Base-by-base conservation (phyloP, 2,329 filamentous ascomycete genomes). In the Endoconidiophora laricicola region DNA sequence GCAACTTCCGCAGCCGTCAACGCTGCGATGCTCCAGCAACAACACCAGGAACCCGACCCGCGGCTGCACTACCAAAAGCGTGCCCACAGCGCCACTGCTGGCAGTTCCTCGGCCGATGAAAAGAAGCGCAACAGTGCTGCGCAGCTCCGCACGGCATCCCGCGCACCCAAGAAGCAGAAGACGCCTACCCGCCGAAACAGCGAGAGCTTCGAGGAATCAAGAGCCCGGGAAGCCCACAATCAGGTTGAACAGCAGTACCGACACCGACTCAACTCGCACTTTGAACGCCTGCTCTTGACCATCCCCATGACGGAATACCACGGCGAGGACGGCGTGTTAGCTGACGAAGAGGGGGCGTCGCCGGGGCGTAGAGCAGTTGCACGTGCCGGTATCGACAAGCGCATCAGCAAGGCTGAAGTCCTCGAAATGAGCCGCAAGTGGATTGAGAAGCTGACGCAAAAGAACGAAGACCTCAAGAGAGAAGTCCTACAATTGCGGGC, bases 221-320 rank as follows among this genome's bases (percentile, higher is more conserved):
- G 60, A 49, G 55, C 59, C 1, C 56, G 60, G 12, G 60, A 58
- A 48, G 59, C 59, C 42, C 68, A 70, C 56, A 70, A 70, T 57
- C 64, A 69, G 46, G 67, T 70, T 6, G 68, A 70, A 59, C 68
- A 69, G 57, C 66, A 70, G 56, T 70, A 70, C 59, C 66, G 68
- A 36, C 68, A 69, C 59, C 60, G 68, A 22, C 64, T 70, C 33
- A 70, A 70, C 53, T 59, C 61, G 2, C 66, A 70, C 57, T 70
- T 69, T 51, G 66, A 69, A 57, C 60, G 60, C 41, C 63, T 70
- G 10, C 60, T 70, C 1, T 60, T 62, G 37, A 63, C 65, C 0
- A 60, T 70, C 1, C 67, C 67, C 2, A 56, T 63, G 49, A 38
- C 56, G 26, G 58, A 57, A 41, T 44, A 54, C 36, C 56, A 59